These are phyloP conservation scores for Fusarium sp. DNA, from an alignment of 2,329 filamentous ascomycete species.

Conservation along the genomic window DNA sequence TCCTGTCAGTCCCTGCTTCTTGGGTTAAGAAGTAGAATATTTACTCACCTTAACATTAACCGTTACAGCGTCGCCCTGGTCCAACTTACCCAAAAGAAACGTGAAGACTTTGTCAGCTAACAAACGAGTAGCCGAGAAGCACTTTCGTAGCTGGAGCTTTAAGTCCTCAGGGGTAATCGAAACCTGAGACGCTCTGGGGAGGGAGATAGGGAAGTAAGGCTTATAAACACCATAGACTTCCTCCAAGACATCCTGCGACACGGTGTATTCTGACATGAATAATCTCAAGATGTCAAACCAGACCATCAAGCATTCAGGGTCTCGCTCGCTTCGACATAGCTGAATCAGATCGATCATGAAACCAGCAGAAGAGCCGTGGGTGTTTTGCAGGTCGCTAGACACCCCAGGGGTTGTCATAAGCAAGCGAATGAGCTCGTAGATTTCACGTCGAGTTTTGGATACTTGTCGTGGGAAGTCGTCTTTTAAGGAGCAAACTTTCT, in stretches of 20 bases:
- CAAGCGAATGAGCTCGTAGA: conserved; percentile 65
- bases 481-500: conserved; percentile 64
- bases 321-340: conserved; percentile 68
- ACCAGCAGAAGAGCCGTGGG: conserved; percentile 59
- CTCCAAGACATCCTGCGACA: conserved; percentile 62
- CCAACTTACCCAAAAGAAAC: conserved; percentile 70
- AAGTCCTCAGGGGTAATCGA: conserved; percentile 70
- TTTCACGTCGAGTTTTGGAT: conserved; percentile 65
- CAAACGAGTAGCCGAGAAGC: conserved; percentile 66
- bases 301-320: conserved; percentile 69
- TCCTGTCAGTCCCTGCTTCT: conserved; percentile 20
- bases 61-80: conserved; percentile 71
- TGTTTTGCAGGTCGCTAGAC: conserved; percentile 60
- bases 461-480: conserved; percentile 71
- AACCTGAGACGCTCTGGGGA: conserved; percentile 65
- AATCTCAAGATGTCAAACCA: conserved; percentile 68
- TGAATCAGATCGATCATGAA: conserved; percentile 67
- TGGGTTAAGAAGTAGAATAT: fast-evolving
- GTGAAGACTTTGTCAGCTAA: conserved; percentile 65
- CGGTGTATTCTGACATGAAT: conserved; percentile 62
- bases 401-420: conserved; percentile 62
- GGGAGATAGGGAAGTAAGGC: conserved; percentile 73
- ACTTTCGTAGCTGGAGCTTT: conserved; percentile 67
- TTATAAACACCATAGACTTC: conserved; percentile 70
- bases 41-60: conserved; percentile 68